Conservation (phyloP, 768 basidiomycete species). For the Naganishia friedmannii region DNA sequence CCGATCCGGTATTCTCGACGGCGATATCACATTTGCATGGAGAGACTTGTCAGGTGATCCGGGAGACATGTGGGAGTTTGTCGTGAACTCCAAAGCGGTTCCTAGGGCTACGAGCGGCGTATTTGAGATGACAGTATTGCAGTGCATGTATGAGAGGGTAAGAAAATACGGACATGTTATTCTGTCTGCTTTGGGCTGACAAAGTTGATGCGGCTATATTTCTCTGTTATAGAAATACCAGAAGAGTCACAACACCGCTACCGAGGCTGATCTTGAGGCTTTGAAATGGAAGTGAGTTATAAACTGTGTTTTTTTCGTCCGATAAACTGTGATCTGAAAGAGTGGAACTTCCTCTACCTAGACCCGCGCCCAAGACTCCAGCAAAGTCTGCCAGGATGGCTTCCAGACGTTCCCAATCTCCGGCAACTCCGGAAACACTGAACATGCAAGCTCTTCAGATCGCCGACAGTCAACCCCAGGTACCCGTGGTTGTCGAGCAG, state of each 20-base stretch:
- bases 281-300: slow-evolving; percentile 76
- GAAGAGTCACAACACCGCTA: slow-evolving; percentile 65
- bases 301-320: not conserved
- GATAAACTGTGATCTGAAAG: not conserved
- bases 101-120: slow-evolving; percentile 73
- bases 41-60: slow-evolving; percentile 81
- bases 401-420: slow-evolving; percentile 9
- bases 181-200: not conserved
- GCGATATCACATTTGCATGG: slow-evolving; percentile 82
- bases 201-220: too few relatives aligned
- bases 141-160: slow-evolving; percentile 82
- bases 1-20: slow-evolving; percentile 64
- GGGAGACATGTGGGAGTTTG: slow-evolving; percentile 91
- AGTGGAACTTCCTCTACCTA: not conserved
- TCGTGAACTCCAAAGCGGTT: slow-evolving; percentile 60
- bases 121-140: slow-evolving; percentile 91
- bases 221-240: slow-evolving; percentile 65
- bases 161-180: slow-evolving; percentile 19
- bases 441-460: slow-evolving; percentile 36
- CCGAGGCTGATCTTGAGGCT: slow-evolving; percentile 68
- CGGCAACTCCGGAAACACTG: slow-evolving; percentile 33
- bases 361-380: slow-evolving; percentile 36
- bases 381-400: slow-evolving; percentile 17
- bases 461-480: slow-evolving; percentile 7
- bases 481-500: slow-evolving; percentile 5